Conservation (phyloP, 2,329 filamentous ascomycete genomes). For the Fusarium robinianum region DNA sequence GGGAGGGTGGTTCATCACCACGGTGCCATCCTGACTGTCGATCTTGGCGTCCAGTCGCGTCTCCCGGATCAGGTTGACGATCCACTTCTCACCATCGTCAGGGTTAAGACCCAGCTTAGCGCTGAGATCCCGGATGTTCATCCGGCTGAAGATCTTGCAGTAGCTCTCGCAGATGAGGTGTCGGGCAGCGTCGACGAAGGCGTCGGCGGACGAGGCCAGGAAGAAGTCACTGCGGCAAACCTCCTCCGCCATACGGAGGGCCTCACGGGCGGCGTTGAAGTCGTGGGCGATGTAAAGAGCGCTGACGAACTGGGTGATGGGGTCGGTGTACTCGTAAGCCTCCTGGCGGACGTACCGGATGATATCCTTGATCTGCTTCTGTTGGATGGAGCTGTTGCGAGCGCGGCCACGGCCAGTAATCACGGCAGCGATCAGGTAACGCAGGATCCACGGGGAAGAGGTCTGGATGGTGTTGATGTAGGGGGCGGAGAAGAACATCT, state of each 20-base stretch:
- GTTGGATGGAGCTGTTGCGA: constrained; percentile 84
- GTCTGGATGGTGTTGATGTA: constrained; percentile 99
- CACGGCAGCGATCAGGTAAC: constrained; percentile 91
- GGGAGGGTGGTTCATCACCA: constrained; percentile 99
- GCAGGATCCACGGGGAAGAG: constrained; percentile 92
- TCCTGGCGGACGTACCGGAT: constrained; percentile 96
- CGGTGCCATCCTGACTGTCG: constrained; percentile 97
- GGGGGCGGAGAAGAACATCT: constrained; percentile 94
- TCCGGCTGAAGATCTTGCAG: constrained; percentile 99
- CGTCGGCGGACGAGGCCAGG: constrained; percentile 79
- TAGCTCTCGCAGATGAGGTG: constrained; percentile 98
- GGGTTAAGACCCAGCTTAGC: constrained; percentile 87
- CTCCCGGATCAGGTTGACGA: constrained; percentile 98
- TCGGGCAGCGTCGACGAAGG: constrained; percentile 90
- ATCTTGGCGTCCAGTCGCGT: constrained; percentile 98
- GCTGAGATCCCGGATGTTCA: constrained; percentile 97
- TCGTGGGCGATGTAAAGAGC: constrained; percentile 85
- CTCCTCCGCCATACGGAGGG: constrained; percentile 84
- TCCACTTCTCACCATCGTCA: constrained; percentile 99
- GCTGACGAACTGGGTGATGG: constrained; percentile 94
- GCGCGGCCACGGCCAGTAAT: constrained; percentile 86
- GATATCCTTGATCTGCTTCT: constrained; percentile 98
- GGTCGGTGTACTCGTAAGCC: constrained; percentile 95
- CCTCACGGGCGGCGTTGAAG: constrained; percentile 93
- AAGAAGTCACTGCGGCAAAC: constrained; percentile 96